phyloP scores from a whole-genome alignment of 768 basidiomycete genomes.

The Lactarius evosmus region DNA sequence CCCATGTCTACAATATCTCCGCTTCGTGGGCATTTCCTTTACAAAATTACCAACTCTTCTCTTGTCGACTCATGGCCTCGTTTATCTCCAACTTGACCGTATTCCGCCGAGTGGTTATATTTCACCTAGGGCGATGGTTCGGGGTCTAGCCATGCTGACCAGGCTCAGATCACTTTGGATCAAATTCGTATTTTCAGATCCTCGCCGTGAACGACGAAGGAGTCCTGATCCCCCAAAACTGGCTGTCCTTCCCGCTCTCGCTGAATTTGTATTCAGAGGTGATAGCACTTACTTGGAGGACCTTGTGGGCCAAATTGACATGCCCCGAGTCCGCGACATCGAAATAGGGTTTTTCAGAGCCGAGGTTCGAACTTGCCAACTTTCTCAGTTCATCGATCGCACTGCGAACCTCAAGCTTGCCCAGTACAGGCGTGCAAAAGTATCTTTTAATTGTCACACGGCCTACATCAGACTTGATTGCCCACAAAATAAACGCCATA shows the following conservation, averaged over 20 bases:
- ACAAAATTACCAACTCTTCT: neutral
- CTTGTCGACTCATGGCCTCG: neutral
- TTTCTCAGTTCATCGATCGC: neutral
- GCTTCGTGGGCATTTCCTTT: too few relatives aligned
- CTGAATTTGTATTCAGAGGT: neutral
- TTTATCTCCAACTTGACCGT: neutral
- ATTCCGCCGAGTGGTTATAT: too few relatives aligned
- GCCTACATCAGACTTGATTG: neutral
- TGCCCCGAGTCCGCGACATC: neutral
- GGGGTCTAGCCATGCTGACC: neutral
- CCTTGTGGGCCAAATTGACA: neutral
- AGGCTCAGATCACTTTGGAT: neutral
- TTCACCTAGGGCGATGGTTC: neutral
- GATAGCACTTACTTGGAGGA: neutral
- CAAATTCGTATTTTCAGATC: too few relatives aligned
- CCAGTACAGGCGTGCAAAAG: neutral
- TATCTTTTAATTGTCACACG: neutral
- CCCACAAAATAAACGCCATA: neutral
- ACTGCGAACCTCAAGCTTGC: neutral
- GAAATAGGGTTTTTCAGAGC: neutral
- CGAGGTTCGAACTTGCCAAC: neutral
- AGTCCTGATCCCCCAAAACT: neutral
- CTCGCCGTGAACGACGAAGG: too few relatives aligned
- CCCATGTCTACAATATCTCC: neutral
- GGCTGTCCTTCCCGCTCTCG: neutral